Conservation (phyloP, 1,284 basidiomycete species). For the Austroboletus novae-zelandiae region DNA sequence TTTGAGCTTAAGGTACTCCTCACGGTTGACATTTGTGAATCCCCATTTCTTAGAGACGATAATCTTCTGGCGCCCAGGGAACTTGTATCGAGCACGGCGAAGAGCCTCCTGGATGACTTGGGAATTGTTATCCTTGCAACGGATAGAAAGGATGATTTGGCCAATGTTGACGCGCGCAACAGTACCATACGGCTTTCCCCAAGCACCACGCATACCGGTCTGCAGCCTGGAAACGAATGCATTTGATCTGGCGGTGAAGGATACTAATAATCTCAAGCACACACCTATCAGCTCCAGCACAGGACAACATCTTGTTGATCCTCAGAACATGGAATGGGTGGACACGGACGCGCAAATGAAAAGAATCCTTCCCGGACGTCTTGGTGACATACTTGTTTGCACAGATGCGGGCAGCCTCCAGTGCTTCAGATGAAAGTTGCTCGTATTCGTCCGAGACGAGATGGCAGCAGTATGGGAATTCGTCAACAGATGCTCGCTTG, state of each 20-base stretch:
- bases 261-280: conserved; percentile 20
- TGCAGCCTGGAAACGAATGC: conserved; percentile 63
- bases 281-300: conserved; percentile 95
- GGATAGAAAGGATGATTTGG: conserved; percentile 95
- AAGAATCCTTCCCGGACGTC: conserved; percentile 97
- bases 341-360: conserved; percentile 96
- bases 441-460: conserved; percentile 99
- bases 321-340: conserved; percentile 99
- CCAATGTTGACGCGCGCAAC: conserved; percentile 97
- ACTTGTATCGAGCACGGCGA: conserved; percentile 98
- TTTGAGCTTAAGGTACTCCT: conserved; percentile 88
- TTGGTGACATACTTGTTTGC: conserved; percentile 99
- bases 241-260: not conserved
- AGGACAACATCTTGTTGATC: conserved; percentile 99
- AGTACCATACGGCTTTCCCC: conserved; percentile 98
- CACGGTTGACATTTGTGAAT: conserved; percentile 93
- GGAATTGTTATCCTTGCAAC: conserved; percentile 88
- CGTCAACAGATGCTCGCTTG: conserved; percentile 93
- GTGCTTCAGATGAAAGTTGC: conserved; percentile 93
- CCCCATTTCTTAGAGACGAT: conserved; percentile 98
- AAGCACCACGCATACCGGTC: conserved; percentile 99
- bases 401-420: conserved; percentile 98
- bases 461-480: conserved; percentile 96
- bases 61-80: conserved; percentile 99
- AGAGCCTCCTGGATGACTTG: conserved; percentile 95